phyloP scores from a whole-genome alignment of 1,284 basidiomycete species.

The Cryptococcus floricola region DNA sequence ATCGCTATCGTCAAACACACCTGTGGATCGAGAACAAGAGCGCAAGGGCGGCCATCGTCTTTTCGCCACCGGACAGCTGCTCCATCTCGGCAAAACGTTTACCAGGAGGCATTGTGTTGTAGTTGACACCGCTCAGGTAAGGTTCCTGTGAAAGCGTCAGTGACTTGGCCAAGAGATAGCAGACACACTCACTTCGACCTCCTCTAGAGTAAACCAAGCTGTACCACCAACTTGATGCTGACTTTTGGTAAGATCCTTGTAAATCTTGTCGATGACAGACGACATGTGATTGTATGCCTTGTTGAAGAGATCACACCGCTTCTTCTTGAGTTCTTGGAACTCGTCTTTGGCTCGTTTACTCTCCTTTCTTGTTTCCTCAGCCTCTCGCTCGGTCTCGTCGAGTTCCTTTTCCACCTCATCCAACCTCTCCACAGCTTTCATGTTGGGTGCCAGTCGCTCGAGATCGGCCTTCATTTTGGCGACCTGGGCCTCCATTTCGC shows the following conservation, averaged over 20 bases:
- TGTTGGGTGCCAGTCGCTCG: conserved; percentile 90
- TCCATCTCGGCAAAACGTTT: conserved; percentile 99
- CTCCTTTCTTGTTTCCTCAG: conserved; percentile 61
- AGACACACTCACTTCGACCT: conserved; percentile 67
- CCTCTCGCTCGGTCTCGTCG: conserved; percentile 56
- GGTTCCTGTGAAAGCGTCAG: conserved; percentile 68
- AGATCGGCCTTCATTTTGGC: conserved; percentile 73
- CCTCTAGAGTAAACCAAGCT: conserved; percentile 92
- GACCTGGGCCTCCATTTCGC: conserved; percentile 75
- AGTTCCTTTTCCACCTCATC: conserved; percentile 77
- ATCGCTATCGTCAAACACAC: conserved; percentile 47
- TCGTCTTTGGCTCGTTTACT: conserved; percentile 84
- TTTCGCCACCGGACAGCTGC: conserved; percentile 95
- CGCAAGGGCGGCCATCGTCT: conserved; percentile 94
- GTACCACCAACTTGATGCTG: conserved; percentile 72
- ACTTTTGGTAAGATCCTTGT: conserved; percentile 96
- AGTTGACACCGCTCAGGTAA: conserved; percentile 91
- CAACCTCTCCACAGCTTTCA: conserved; percentile 92
- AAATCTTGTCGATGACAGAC: conserved; percentile 87
- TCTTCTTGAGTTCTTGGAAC: conserved; percentile 81
- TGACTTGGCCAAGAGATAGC: background rate
- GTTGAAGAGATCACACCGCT: conserved; percentile 84
- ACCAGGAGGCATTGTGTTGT: conserved; percentile 98
- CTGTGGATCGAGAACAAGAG: conserved; percentile 95
- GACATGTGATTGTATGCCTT: conserved; percentile 95